A percentile compares a stretch with the other conserved stretches of the same genome.
Conservation (phyloP, 73 alveolate species). For the Paramecium primaurelia region DNA sequence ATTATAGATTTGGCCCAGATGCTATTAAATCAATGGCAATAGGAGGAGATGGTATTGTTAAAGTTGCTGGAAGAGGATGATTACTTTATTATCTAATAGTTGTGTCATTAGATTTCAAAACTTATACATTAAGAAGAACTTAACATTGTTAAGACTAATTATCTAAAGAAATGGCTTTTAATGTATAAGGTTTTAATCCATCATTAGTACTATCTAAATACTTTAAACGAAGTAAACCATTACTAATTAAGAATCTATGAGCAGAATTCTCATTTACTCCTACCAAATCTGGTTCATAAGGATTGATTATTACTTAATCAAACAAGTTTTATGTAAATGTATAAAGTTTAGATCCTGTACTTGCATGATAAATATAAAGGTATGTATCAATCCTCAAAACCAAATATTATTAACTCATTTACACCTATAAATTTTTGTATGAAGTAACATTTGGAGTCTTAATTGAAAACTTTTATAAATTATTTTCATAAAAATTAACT, state of each 20-base stretch:
- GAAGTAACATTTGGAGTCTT: background rate
- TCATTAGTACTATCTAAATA: background rate
- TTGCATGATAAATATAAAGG: background rate
- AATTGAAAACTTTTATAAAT: background rate
- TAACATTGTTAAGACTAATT: background rate
- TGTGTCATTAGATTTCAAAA: background rate
- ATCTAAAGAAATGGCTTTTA: background rate
- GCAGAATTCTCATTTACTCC: background rate
- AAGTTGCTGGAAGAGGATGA: background rate
- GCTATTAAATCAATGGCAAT: background rate
- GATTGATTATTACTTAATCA: background rate
- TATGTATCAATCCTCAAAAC: background rate
- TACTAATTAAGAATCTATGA: background rate
- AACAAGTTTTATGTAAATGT: background rate
- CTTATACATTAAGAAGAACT: background rate
- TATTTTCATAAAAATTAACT: background rate
- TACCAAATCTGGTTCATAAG: slow-evolving; percentile 32
- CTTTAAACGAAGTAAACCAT: background rate
- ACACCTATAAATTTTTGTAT: background rate
- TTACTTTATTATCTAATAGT: background rate
- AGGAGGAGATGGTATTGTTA: background rate
- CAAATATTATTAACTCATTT: background rate
- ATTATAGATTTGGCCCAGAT: slow-evolving; percentile 5
- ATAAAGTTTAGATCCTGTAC: background rate
- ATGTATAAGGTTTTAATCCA: background rate